Percentiles rank a stretch among this genome's conserved stretches.
phyloP scores from a whole-genome alignment of 805 yeast species.

The Metschnikowia hibisci region DNA sequence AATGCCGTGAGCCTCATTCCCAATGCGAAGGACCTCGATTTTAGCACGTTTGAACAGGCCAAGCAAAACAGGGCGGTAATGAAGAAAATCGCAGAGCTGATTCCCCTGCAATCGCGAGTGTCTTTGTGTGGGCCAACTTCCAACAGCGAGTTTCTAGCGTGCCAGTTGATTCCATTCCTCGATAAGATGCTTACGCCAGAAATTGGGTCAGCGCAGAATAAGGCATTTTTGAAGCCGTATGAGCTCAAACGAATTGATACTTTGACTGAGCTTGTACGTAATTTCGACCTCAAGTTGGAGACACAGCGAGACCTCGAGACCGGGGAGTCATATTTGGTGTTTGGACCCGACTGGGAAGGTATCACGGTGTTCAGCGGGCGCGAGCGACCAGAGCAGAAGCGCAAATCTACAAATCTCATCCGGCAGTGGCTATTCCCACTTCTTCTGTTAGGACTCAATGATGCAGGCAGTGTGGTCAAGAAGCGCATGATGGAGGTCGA shows the following conservation, averaged over 20 bases:
- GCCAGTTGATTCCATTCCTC: slow-evolving; percentile 34
- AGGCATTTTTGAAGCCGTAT: slow-evolving; percentile 22
- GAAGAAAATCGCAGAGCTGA: slow-evolving; percentile 25
- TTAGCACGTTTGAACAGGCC: slow-evolving; percentile 35
- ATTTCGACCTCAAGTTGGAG: slow-evolving; percentile 40
- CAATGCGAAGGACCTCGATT: slow-evolving; percentile 32
- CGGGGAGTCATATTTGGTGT: slow-evolving; percentile 24
- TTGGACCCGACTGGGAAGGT: slow-evolving; percentile 35
- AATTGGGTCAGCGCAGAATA: slow-evolving; percentile 20
- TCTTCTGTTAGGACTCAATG: slow-evolving; percentile 32
- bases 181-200: slow-evolving; percentile 31
- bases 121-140: slow-evolving; percentile 26
- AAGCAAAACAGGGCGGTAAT: slow-evolving; percentile 32
- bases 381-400: slow-evolving; percentile 10
- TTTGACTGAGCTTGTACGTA: slow-evolving; percentile 36
- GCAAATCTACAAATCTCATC: slow-evolving; percentile 25
- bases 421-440: slow-evolving; percentile 38
- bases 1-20: slow-evolving; percentile 25
- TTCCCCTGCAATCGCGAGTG: slow-evolving; percentile 26
- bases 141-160: slow-evolving; percentile 22
- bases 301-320: slow-evolving; percentile 33
- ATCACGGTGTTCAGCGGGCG: slow-evolving; percentile 20
- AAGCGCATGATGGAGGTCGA: slow-evolving; percentile 15
- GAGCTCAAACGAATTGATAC: slow-evolving; percentile 33
- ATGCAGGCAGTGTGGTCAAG: slow-evolving; percentile 19